Base-by-base conservation (phyloP, 768 basidiomycete genomes). In the Lactarius vividus region DNA sequence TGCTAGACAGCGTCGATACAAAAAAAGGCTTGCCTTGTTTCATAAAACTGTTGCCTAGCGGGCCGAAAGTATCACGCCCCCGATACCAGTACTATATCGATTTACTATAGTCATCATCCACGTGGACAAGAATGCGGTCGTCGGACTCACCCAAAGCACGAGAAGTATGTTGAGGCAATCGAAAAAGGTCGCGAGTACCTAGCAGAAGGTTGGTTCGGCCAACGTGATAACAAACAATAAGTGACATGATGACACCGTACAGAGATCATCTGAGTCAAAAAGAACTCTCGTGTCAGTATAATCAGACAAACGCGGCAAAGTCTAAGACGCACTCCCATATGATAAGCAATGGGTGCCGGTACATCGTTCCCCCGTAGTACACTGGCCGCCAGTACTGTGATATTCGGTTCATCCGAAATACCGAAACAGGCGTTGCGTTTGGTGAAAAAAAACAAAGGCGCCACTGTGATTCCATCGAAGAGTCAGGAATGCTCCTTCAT, bases 1-100 rank as follows among this genome's bases (percentile, higher is more conserved):
- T 31, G 39, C 28, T n/a, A 20, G 29, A 58, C 15, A 2, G 46
- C 46, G 11, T 49, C 35, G 29, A 23, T 28, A 54, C 18, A 26
- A 58, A 65, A 33, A 42, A 52, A 29, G 23, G 26, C 67, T 7
- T 62, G 31, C 69, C 69, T 65, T 70, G 69, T 57, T 61, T 67
- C 39, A 70, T 35, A 52, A 70, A 65, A 49, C 56, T 64, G 29
- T 60, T 26, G 35, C 68, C 68, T 16, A 70, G 61, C 15, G 61
- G 59, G 16, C 67, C 64, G 9, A 55, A 54, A 13, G 58, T 42
- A 35, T 61, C 66, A 15, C 42, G 69, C 46, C 59, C 35, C 35
- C 3, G 31, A 57, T 69, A 1, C 49, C 61, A 69, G 49, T 69
- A 23, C 69, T 70, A 46, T 13, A 28, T 15, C 10, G 26, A 15